phyloP scores from a whole-genome alignment of 768 basidiomycete species.

The Postia placenta region DNA sequence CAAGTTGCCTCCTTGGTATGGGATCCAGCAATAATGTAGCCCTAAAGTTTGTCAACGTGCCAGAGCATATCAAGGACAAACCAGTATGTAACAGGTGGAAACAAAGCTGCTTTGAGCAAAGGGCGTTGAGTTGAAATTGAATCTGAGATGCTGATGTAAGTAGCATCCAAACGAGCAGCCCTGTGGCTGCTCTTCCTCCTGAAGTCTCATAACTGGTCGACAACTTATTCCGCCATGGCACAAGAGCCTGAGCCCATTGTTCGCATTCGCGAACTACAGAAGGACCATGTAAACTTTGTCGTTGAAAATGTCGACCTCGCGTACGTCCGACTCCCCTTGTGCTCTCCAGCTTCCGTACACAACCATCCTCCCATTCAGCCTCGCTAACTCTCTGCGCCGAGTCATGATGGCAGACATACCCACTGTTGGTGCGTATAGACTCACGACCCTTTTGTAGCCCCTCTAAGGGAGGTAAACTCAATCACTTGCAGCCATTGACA shows the following conservation, averaged over 20 bases:
- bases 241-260: conserved; percentile 53
- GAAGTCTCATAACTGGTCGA: too few relatives aligned
- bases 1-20: too few relatives aligned
- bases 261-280: conserved; percentile 78
- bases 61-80: not conserved
- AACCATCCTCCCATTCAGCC: conserved; percentile 36
- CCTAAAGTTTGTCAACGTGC: not conserved
- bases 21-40: too few relatives aligned
- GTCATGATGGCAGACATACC: conserved; percentile 96
- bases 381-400: conserved; percentile 91
- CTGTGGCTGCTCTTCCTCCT: too few relatives aligned
- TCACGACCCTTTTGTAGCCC: not conserved
- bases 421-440: conserved; percentile 70
- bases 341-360: not conserved
- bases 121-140: too few relatives aligned
- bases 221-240: conserved; percentile 10
- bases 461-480: not conserved
- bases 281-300: conserved; percentile 85
- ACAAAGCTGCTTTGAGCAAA: too few relatives aligned
- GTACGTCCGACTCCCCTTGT: conserved; percentile 40
- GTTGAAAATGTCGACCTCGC: conserved; percentile 95
- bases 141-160: too few relatives aligned
- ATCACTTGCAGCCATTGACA: conserved; percentile 92
- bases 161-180: too few relatives aligned
- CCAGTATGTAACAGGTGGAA: not conserved